phyloP scores from a whole-genome alignment of 345 rosid genomes.

The Eutrema yunnanense region DNA sequence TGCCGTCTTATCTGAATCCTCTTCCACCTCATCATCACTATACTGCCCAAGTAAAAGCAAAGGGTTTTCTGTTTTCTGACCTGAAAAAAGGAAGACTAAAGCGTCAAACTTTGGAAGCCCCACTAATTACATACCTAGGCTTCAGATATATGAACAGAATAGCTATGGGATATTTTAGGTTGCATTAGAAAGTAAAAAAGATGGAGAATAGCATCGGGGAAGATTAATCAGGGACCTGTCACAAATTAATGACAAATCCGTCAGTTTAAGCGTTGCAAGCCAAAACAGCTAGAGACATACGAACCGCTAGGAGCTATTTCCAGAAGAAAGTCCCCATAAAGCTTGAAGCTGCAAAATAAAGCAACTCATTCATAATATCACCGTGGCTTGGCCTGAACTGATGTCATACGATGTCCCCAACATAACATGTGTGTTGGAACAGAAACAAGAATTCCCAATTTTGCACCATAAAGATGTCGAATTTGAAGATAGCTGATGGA shows the following conservation, averaged over 20 bases:
- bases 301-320: constrained; percentile 67
- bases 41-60: constrained; percentile 86
- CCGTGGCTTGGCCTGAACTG: constrained; percentile 61
- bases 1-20: constrained; percentile 32
- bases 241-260: constrained; percentile 45
- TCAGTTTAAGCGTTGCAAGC: constrained; percentile 48
- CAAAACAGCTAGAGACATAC: constrained; percentile 90
- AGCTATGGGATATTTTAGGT: neutral
- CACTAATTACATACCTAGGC: constrained; percentile 1
- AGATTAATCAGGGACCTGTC: constrained; percentile 55
- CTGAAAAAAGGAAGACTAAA: constrained; percentile 48
- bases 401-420: constrained; percentile 63
- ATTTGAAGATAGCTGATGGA: constrained; percentile 83
- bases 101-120: constrained; percentile 35
- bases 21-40: constrained; percentile 82
- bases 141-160: neutral
- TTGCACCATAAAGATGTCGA: constrained; percentile 56
- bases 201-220: constrained; percentile 28
- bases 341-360: constrained; percentile 60
- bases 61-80: constrained; percentile 67
- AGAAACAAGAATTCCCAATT: constrained; percentile 38
- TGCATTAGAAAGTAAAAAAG: neutral
- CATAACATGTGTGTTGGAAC: constrained; percentile 38
- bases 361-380: constrained; percentile 65
- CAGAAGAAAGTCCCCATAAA: constrained; percentile 62